A percentile compares a stretch with the other conserved stretches of the same genome.
phyloP scores from a whole-genome alignment of 345 rosid genomes.

The Eutrema yunnanense region DNA sequence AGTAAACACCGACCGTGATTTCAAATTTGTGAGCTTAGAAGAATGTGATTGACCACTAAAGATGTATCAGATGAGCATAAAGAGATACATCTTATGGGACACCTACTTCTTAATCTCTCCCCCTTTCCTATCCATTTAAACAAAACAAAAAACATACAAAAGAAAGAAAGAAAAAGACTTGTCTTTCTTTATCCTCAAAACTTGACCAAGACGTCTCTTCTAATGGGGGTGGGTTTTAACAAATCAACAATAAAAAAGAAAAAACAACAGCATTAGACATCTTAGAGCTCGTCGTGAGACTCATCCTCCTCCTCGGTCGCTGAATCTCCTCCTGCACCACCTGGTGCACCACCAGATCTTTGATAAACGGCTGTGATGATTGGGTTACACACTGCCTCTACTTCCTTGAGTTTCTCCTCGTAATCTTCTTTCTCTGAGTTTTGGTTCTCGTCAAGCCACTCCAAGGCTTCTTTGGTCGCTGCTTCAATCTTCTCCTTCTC shows the following conservation, averaged over 20 bases:
- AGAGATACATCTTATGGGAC: not conserved
- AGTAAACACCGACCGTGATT: not conserved
- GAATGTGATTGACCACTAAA: not conserved
- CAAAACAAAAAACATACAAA: not conserved
- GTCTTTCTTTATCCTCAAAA: constrained; percentile 9
- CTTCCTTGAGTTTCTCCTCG: constrained; percentile 93
- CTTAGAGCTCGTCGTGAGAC: constrained; percentile 32
- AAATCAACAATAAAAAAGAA: constrained; percentile 10
- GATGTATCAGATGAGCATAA: not conserved
- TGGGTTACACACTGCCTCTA: constrained; percentile 94
- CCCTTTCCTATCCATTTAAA: not conserved
- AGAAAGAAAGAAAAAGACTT: not conserved
- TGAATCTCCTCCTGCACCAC: constrained; percentile 32
- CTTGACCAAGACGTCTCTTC: not conserved
- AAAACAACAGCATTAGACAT: not conserved
- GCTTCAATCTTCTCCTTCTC: constrained; percentile 89
- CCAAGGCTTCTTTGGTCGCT: constrained; percentile 83
- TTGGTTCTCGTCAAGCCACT: constrained; percentile 96
- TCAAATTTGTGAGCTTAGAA: not conserved
- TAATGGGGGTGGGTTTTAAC: constrained; percentile 9
- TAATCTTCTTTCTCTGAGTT: constrained; percentile 81
- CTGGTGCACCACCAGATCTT: constrained; percentile 81
- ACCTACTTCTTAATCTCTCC: not conserved
- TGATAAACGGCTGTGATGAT: constrained; percentile 84
- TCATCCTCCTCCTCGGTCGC: constrained; percentile 28